Base-by-base conservation (phyloP, 768 basidiomycete genomes). In the Tubosaeta brunneosetosa region DNA sequence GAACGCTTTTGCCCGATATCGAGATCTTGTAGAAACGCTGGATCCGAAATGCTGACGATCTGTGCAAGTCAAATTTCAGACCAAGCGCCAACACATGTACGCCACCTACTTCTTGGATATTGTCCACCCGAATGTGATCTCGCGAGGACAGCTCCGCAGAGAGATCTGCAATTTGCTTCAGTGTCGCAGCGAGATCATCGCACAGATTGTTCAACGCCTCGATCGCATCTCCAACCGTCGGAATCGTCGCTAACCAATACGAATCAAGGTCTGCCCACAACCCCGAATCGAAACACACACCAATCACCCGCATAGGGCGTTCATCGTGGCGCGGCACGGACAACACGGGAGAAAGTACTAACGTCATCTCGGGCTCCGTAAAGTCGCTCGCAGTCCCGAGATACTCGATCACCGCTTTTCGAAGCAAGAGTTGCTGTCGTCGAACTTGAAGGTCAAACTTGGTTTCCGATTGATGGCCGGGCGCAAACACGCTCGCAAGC, bases 351-450 rank as follows among this genome's bases (percentile, higher is more conserved):
- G 88, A 88, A 4, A 92, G 68, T 8, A 89, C 77, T 13, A 88
- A 71, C 1, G 79, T 81, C 31, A 91, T 85, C 53, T 88, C 86
- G 14, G 84, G 81, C 60, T 91, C 88, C 80, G 84, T 86, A 57
- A 86, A 88, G 57, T 87, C 81, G 64, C 86, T 86, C 2, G 86
- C 79, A 3, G 79, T 72, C 8, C 88, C 87, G 11, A 89, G 72
- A 61, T 91, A 91, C 14, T 77, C 72, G 50, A 86, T 74, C 26
- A 89, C 64, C 22, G 79, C 77, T 61, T 84, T 84, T 25, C 80
- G 77, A 44, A 91, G 71, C 31, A 81, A 67, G 19, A 76, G 73
- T 53, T 85, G 83, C 59, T 80, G 80, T 44, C 74, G 73, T 25
- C 74, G 72, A 3, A 88, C 80, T 45, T 65, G 71, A 9, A 79